These are phyloP conservation scores for Peterozyma toletana DNA, from an alignment of 805 yeast genomes.

Conservation along the genomic window DNA sequence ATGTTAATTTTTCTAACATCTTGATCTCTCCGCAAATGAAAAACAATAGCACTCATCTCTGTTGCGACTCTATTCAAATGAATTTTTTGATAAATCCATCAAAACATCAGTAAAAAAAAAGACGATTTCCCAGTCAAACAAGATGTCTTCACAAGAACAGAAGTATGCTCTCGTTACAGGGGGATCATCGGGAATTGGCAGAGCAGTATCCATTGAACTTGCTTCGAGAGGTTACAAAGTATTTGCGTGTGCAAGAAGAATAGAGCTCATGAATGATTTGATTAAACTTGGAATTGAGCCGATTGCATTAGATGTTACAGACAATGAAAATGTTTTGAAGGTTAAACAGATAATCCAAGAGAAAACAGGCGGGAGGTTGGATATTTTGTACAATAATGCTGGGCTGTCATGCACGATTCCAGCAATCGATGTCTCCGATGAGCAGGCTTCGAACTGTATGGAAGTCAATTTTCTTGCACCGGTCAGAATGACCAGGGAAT, in stretches of 20 bases:
- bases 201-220: conserved; percentile 38
- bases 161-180: conserved; percentile 40
- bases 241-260: conserved; percentile 17
- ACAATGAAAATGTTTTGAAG: conserved; percentile 18
- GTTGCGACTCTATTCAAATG: no score
- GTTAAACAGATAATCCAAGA: conserved; percentile 17
- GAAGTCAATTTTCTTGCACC: conserved; percentile 70
- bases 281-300: conserved; percentile 21
- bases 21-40: neutral
- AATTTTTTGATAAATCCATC: no score
- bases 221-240: conserved; percentile 38
- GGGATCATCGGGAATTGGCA: conserved; percentile 52
- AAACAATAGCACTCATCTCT: no score
- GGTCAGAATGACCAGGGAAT: conserved; percentile 53
- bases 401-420: conserved; percentile 72
- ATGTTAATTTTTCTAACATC: neutral
- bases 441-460: conserved; percentile 40
- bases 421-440: conserved; percentile 58
- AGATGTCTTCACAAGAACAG: conserved; percentile 14
- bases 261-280: conserved; percentile 27
- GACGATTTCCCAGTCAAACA: no score
- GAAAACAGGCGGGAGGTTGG: conserved; percentile 25
- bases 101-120: no score
- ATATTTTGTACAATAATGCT: conserved; percentile 34
- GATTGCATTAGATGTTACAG: conserved; percentile 28